Conservation (phyloP, 768 basidiomycete genomes). For the Suillus cothurnatus region DNA sequence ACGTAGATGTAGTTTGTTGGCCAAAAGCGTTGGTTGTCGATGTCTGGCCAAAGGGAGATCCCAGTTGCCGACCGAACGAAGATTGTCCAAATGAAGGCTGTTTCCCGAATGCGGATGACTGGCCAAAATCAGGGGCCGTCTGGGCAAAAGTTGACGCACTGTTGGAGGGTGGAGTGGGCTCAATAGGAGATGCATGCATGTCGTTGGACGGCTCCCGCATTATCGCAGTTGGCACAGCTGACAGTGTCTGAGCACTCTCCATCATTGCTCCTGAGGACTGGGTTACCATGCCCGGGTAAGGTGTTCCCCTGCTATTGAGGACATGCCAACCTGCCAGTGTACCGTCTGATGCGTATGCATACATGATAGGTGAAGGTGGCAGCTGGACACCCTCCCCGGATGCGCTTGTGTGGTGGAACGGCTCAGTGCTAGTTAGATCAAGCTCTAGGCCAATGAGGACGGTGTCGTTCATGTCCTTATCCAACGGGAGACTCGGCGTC, state of each 20-base stretch:
- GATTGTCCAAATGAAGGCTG: slow-evolving; percentile 15
- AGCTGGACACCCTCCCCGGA: slow-evolving; percentile 45
- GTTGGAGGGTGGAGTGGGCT: slow-evolving; percentile 21
- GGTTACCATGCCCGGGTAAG: slow-evolving; percentile 59
- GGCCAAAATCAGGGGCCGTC: slow-evolving; percentile 37
- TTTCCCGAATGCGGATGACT: slow-evolving; percentile 29
- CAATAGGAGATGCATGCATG: slow-evolving; percentile 30
- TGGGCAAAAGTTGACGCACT: slow-evolving; percentile 16
- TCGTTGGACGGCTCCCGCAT: slow-evolving; percentile 32
- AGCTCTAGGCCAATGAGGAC: slow-evolving; percentile 62
- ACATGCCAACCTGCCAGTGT: slow-evolving; percentile 75
- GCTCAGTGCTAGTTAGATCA: slow-evolving; percentile 59
- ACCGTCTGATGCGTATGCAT: slow-evolving; percentile 78
- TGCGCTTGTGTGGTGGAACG: slow-evolving; percentile 38
- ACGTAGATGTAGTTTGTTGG: slow-evolving; percentile 22
- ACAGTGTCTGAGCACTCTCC: slow-evolving; percentile 37
- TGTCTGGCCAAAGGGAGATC: slow-evolving; percentile 39
- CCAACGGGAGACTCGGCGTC: slow-evolving; percentile 64
- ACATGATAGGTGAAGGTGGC: slow-evolving; percentile 64
- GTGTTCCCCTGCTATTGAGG: slow-evolving; percentile 52
- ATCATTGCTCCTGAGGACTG: slow-evolving; percentile 10
- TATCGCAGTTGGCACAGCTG: slow-evolving; percentile 21
- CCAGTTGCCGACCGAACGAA: slow-evolving; percentile 32
- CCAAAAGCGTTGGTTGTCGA: slow-evolving; percentile 26
- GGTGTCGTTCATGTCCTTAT: slow-evolving; percentile 71